Percentiles rank a stretch among this genome's conserved stretches.
phyloP scores from a whole-genome alignment of 345 rosid genomes.

The Sisymbrium irio region DNA sequence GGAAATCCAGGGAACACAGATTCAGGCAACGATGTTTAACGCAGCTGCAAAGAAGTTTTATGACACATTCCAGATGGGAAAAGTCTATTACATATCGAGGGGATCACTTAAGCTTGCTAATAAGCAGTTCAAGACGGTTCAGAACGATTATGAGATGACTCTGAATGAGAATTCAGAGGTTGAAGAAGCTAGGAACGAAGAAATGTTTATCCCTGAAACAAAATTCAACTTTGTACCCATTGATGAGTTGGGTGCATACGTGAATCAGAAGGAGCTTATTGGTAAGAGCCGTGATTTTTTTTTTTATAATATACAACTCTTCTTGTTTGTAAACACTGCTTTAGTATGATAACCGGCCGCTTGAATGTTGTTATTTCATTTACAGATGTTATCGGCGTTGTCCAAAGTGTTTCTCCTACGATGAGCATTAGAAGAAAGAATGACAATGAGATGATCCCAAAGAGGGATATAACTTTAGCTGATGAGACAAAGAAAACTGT shows the following conservation, averaged over 20 bases:
- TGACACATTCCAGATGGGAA: slow-evolving; percentile 80
- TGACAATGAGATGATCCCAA: slow-evolving; percentile 74
- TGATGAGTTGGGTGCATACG: slow-evolving; percentile 71
- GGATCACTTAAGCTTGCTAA: slow-evolving; percentile 84
- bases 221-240: slow-evolving; percentile 79
- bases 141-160: slow-evolving; percentile 93
- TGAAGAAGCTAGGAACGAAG: slow-evolving; percentile 77
- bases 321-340: neutral
- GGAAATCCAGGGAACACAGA: slow-evolving; percentile 76
- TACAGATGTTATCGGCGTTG: slow-evolving; percentile 82
- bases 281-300: slow-evolving; percentile 51
- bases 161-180: slow-evolving; percentile 82
- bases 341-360: neutral
- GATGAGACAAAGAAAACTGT: slow-evolving; percentile 85
- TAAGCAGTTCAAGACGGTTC: slow-evolving; percentile 87
- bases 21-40: slow-evolving; percentile 97
- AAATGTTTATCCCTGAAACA: slow-evolving; percentile 68
- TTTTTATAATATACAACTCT: neutral
- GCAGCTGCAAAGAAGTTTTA: slow-evolving; percentile 81
- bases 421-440: slow-evolving; percentile 75
- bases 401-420: slow-evolving; percentile 80
- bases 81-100: slow-evolving; percentile 78
- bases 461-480: slow-evolving; percentile 81
- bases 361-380: neutral
- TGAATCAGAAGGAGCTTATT: slow-evolving; percentile 67